These are phyloP conservation scores for Anthracocystis walkeri DNA, from an alignment of 1,284 basidiomycete genomes.

Conservation along the genomic window DNA sequence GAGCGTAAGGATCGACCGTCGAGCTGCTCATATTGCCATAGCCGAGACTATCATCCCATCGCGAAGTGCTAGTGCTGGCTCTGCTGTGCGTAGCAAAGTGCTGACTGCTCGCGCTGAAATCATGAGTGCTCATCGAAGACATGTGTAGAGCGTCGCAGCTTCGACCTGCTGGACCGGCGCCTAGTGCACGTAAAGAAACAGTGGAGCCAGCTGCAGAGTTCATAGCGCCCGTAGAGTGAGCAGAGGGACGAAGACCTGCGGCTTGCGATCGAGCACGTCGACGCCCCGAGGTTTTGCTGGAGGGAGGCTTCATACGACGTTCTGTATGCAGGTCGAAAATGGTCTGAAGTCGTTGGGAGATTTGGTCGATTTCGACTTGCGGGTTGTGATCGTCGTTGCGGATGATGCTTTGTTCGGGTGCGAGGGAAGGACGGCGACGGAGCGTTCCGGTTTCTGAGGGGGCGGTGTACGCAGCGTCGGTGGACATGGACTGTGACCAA, in stretches of 20 bases:
- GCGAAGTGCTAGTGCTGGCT: constrained; percentile 23
- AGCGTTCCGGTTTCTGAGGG: constrained; percentile 13
- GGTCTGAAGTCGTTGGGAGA: constrained; percentile 49
- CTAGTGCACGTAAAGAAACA: constrained; percentile 28
- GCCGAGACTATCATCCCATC: constrained; percentile 1
- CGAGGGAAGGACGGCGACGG: constrained; percentile 33
- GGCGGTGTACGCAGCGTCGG: neutral
- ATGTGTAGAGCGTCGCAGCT: constrained; percentile 45
- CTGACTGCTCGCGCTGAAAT: constrained; percentile 15
- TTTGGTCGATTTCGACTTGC: constrained; percentile 35
- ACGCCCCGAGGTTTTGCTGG: constrained; percentile 3
- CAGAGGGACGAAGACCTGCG: constrained; percentile 34
- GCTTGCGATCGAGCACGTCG: constrained; percentile 18
- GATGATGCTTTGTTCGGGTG: constrained; percentile 47
- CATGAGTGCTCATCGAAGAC: constrained; percentile 13
- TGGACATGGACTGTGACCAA: constrained; percentile 10
- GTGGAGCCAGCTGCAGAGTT: constrained; percentile 30
- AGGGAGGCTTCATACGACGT: constrained; percentile 54
- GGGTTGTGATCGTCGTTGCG: constrained; percentile 44
- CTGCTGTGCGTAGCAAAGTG: constrained; percentile 25
- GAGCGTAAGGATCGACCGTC: constrained; percentile 2
- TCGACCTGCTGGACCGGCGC: constrained; percentile 35
- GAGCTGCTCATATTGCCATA: constrained; percentile 5
- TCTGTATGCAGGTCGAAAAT: constrained; percentile 63
- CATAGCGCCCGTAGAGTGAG: constrained; percentile 37